These are phyloP conservation scores for Phanerodontia chrysosporium DNA, from an alignment of 768 basidiomycete genomes.

Conservation along the genomic window DNA sequence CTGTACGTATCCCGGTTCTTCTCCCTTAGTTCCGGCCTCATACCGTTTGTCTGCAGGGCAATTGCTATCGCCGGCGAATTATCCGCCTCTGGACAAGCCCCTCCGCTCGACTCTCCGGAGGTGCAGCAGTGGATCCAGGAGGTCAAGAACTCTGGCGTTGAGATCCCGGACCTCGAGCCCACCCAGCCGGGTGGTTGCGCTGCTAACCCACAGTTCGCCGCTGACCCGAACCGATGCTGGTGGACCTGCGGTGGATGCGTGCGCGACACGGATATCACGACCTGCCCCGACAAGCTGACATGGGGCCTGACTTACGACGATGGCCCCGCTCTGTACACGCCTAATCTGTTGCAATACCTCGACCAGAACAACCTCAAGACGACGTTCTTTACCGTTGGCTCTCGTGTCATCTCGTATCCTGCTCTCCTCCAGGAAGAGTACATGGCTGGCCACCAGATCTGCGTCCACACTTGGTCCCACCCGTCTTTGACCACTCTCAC, in stretches of 20 bases:
- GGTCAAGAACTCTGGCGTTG: constrained; percentile 49
- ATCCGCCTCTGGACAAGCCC: constrained; percentile 64
- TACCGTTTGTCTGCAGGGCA: constrained; percentile 28
- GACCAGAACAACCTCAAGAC: constrained; percentile 60
- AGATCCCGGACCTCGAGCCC: constrained; percentile 49
- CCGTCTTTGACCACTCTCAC: constrained; percentile 64
- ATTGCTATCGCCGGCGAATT: constrained; percentile 46
- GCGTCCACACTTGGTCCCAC: constrained; percentile 72
- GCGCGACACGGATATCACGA: constrained; percentile 59
- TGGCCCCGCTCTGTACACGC: constrained; percentile 76
- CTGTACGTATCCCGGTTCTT: constrained; percentile 28
- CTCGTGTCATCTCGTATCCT: constrained; percentile 70
- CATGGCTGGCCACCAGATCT: constrained; percentile 76
- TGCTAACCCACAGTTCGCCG: constrained; percentile 48
- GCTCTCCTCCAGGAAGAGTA: constrained; percentile 69
- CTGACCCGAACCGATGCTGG: constrained; percentile 62
- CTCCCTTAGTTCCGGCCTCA: not conserved
- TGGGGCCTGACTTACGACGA: constrained; percentile 72
- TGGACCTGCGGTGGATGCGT: constrained; percentile 79
- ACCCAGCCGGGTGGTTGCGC: constrained; percentile 48
- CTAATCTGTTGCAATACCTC: constrained; percentile 68
- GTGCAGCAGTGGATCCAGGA: constrained; percentile 72
- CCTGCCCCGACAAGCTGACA: constrained; percentile 62
- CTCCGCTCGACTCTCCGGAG: constrained; percentile 55
- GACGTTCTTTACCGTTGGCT: constrained; percentile 88